Conservation (phyloP, 306 rosid species). For the Oemleria cerasiformis region DNA sequence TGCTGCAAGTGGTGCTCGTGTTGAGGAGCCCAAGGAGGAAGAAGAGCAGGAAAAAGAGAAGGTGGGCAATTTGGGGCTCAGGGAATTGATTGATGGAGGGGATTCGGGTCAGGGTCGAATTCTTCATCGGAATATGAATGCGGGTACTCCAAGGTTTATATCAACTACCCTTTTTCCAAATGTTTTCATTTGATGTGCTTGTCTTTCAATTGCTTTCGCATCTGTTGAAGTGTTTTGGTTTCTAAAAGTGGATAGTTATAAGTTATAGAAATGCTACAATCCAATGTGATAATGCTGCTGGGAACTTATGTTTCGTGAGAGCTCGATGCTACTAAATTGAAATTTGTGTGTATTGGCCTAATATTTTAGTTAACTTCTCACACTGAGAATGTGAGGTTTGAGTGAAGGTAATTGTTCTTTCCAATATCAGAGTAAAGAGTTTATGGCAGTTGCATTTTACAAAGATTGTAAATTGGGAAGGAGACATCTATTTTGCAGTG, state of each 20-base stretch:
- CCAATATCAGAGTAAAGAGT: neutral
- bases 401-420: neutral
- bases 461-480: neutral
- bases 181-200: neutral
- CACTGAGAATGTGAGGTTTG: neutral
- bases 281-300: neutral
- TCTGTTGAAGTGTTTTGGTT: neutral
- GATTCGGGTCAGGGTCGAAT: slow-evolving; percentile 57
- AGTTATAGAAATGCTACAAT: neutral
- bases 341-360: neutral
- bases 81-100: slow-evolving; percentile 65
- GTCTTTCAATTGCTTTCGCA: neutral
- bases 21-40: slow-evolving; percentile 24
- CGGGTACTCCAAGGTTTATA: slow-evolving; percentile 62
- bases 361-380: neutral
- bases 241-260: neutral
- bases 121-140: slow-evolving; percentile 79
- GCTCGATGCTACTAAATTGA: neutral
- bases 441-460: neutral
- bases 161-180: neutral
- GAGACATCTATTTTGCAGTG: neutral
- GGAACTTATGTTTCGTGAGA: neutral
- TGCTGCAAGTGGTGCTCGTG: slow-evolving; percentile 7
- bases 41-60: slow-evolving; percentile 33
- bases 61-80: slow-evolving; percentile 55